These are phyloP conservation scores for Yamadazyma paraphyllophila DNA, from an alignment of 805 yeast genomes.

Conservation along the genomic window DNA sequence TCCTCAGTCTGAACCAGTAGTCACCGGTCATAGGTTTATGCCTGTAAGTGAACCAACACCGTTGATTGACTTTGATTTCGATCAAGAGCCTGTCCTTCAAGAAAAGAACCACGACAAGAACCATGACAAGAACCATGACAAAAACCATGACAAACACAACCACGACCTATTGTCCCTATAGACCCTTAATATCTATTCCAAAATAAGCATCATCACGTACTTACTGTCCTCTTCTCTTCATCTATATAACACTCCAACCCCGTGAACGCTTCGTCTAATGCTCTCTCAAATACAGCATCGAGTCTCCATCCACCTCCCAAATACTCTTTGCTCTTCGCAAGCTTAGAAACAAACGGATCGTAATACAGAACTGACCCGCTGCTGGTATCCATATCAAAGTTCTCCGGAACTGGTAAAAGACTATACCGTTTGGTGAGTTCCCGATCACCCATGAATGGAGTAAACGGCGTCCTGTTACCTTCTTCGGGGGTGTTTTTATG, in stretches of 20 bases:
- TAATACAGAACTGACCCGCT: slow-evolving; percentile 31
- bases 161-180: too few relatives aligned
- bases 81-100: not conserved
- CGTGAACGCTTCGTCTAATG: slow-evolving; percentile 83
- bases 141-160: not conserved
- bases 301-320: slow-evolving; percentile 85
- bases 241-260: slow-evolving; percentile 83
- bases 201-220: not conserved
- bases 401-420: slow-evolving; percentile 24
- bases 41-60: slow-evolving; percentile 15
- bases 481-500: slow-evolving; percentile 16
- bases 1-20: slow-evolving; percentile 3
- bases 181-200: too few relatives aligned
- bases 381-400: slow-evolving; percentile 9
- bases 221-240: slow-evolving; percentile 23
- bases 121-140: not conserved
- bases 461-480: slow-evolving; percentile 57
- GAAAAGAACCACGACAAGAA: not conserved
- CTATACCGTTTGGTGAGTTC: slow-evolving; percentile 52
- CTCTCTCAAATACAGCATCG: slow-evolving; percentile 65
- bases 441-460: slow-evolving; percentile 93
- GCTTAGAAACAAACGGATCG: slow-evolving; percentile 48
- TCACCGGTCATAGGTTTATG: slow-evolving; percentile 12
- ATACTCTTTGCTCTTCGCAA: slow-evolving; percentile 59
- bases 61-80: slow-evolving; percentile 11